Conservation (phyloP, 768 basidiomycete species). For the Amanita molliuscula region DNA sequence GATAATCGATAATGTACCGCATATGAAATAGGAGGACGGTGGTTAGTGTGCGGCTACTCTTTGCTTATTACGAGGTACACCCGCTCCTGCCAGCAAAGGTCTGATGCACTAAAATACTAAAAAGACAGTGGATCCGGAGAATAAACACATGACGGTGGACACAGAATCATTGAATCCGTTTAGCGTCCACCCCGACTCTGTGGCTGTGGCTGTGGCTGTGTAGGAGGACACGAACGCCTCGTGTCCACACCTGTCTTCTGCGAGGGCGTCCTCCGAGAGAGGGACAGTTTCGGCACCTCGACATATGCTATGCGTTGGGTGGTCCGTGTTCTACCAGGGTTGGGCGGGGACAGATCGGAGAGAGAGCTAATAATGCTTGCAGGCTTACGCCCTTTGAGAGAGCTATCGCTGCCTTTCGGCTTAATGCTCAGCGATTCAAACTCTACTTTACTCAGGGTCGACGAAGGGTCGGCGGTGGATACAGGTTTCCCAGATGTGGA, state of each 20-base stretch:
- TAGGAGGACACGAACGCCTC: background rate
- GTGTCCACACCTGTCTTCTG: background rate
- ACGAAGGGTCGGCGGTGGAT: background rate
- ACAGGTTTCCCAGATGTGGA: background rate
- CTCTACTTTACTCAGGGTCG: background rate
- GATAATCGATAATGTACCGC: no score
- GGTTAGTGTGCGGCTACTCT: no score
- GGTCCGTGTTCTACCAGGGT: slow-evolving; percentile 6
- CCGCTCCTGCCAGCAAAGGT: no score
- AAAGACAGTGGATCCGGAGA: no score
- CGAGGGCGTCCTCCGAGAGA: slow-evolving; percentile 3
- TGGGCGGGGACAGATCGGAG: background rate
- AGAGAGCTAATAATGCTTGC: background rate
- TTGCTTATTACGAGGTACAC: no score
- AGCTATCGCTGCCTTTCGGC: background rate
- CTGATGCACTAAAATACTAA: no score
- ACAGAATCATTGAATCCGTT: no score
- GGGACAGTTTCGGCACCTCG: slow-evolving; percentile 4
- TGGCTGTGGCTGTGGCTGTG: background rate
- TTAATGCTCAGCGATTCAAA: background rate
- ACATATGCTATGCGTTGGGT: slow-evolving; percentile 12
- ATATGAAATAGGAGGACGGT: no score
- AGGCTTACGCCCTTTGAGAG: background rate
- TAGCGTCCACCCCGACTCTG: no score
- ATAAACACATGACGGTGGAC: no score